These are phyloP conservation scores for Neofusicoccum sp. DNA, from an alignment of 2,329 filamentous ascomycete genomes.

Conservation along the genomic window DNA sequence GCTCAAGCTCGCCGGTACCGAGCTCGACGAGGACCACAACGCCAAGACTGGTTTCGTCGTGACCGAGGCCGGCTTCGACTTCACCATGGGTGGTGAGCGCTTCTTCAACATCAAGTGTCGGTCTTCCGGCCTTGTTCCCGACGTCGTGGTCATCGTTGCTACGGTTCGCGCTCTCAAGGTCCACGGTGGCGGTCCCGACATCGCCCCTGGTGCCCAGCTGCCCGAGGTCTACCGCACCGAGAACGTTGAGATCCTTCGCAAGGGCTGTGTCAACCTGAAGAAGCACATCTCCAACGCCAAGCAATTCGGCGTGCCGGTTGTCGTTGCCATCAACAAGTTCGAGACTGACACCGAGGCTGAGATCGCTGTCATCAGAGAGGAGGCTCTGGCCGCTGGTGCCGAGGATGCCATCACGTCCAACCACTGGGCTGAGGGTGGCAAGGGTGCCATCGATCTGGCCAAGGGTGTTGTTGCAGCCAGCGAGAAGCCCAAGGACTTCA, in stretches of 20 bases:
- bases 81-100: slow-evolving; percentile 98
- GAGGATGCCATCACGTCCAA: slow-evolving; percentile 91
- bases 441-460: slow-evolving; percentile 84
- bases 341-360: slow-evolving; percentile 91
- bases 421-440: slow-evolving; percentile 95
- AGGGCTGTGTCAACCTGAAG: slow-evolving; percentile 87
- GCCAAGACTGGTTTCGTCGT: slow-evolving; percentile 88
- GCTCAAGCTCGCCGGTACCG: slow-evolving; percentile 91
- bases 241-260: slow-evolving; percentile 86
- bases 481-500: slow-evolving; percentile 78
- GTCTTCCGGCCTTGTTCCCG: slow-evolving; percentile 85
- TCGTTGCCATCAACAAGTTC: slow-evolving; percentile 97
- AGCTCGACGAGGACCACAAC: slow-evolving; percentile 80
- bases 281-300: slow-evolving; percentile 94
- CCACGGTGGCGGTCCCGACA: slow-evolving; percentile 93
- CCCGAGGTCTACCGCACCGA: slow-evolving; percentile 86
- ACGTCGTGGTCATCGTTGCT: slow-evolving; percentile 91
- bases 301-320: slow-evolving; percentile 85
- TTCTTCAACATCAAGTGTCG: slow-evolving; percentile 99
- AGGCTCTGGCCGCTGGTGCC: slow-evolving; percentile 86
- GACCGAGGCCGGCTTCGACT: slow-evolving; percentile 97
- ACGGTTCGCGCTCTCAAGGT: slow-evolving; percentile 96
- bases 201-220: slow-evolving; percentile 81
- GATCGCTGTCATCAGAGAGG: slow-evolving; percentile 82
- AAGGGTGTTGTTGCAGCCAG: slow-evolving; percentile 80